Evolutionary conservation across 768 basidiomycete genomes (phyloP), one percentile per base, ranked within the genome.

Genomic region (Boletus rubescentipes): DNA sequence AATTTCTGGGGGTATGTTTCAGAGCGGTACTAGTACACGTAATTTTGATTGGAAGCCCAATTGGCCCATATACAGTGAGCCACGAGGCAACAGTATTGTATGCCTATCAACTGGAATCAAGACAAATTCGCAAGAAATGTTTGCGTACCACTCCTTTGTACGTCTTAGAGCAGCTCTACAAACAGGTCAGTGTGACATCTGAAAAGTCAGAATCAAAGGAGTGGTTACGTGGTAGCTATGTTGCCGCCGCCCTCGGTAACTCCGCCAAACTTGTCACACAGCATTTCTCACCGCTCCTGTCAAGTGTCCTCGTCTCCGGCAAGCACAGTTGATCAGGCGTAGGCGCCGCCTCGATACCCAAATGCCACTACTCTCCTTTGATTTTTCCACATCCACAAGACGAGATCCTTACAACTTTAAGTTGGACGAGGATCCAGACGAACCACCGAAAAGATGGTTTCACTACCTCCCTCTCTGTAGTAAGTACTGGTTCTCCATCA

Each of bases 401-500:
- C 59, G 50, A 47, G 55, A 63, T 36, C 23, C 31, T 35, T 42
- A 36, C 1, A 32, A 20, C 41, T 31, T 26, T 6, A 26, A 26
- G 26, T 6, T 50, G 29, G 67, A 71, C 30, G 68, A 73, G 8
- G 70, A 74, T 42, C 61, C 66, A 29, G 73, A 77, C 26, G 68
- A 68, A 1, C 60, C 66, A 37, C 72, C 66, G 51, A 81, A 78
- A 65, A 73, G 64, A 52, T 85, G 84, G 83, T 78, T 76, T 63
- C 74, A 84, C 58, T 81, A 83, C 64, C 49, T 83, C 29, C 85
- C 85, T 23, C 75, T 86, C 15, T 78, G 69, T 58, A 71, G 85
- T 86, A 62, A 54, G 79, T 69, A 44, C 14, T 23, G 11, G 46
- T 21, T 29, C 35, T 20, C 47, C 42, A 14, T 32, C 23, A 31